A percentile compares a stretch with the other conserved stretches of the same genome.
Evolutionary conservation across 1,284 basidiomycete genomes (phyloP).

Genomic region (Xerocomus minutiporus): DNA sequence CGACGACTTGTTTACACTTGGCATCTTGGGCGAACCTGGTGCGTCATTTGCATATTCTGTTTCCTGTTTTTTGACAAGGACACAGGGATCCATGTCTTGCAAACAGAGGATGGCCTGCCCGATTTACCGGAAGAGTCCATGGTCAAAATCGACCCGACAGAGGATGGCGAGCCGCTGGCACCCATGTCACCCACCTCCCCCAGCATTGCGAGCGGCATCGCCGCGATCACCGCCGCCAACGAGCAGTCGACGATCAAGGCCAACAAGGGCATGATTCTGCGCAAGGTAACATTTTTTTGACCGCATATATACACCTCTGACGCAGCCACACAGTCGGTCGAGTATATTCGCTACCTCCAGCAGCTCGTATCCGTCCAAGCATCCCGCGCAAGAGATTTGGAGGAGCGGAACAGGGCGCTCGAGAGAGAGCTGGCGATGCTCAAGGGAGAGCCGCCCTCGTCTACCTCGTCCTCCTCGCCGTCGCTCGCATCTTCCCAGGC

Average conservation of each 20-base stretch:
- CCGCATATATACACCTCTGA: conserved; percentile 7
- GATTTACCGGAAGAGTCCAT: conserved; percentile 31
- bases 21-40: conserved; percentile 23
- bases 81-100: conserved; percentile 27
- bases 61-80: neutral
- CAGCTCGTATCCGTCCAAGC: conserved; percentile 78
- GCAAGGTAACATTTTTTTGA: conserved; percentile 43
- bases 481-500: conserved; percentile 18
- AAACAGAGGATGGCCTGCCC: conserved; percentile 24
- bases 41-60: neutral
- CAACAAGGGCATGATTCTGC: conserved; percentile 85
- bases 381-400: conserved; percentile 70
- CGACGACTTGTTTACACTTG: conserved; percentile 23
- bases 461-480: conserved; percentile 13
- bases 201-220: neutral
- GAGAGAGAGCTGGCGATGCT: conserved; percentile 27
- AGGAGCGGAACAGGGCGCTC: conserved; percentile 36
- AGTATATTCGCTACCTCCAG: conserved; percentile 84
- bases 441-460: conserved; percentile 13
- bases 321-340: conserved; percentile 52
- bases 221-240: conserved; percentile 3
- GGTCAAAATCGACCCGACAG: conserved; percentile 33
- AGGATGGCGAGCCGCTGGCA: conserved; percentile 22
- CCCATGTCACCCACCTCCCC: conserved; percentile 11
- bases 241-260: conserved; percentile 56